Conservation (phyloP, 495 filamentous ascomycete species). For the Baudoinia panamericana region DNA sequence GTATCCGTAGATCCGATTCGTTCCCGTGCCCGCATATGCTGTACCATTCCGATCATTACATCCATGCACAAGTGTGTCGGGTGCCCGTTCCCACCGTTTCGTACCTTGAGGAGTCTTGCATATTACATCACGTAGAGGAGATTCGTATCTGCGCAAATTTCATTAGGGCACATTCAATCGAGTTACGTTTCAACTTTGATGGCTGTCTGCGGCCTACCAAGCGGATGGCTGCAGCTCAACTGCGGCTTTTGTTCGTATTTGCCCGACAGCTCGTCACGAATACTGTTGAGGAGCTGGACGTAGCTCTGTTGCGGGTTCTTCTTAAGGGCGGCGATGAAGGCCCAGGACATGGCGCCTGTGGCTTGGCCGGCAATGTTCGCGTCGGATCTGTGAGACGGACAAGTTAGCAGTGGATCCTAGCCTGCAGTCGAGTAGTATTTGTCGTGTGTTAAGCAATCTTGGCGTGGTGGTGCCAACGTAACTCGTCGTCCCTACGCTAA, state of each 20-base stretch:
- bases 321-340: constrained; percentile 84
- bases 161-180: background rate
- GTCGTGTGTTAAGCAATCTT: background rate
- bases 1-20: no score
- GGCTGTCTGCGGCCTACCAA: constrained; percentile 48
- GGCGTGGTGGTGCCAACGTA: constrained; percentile 36
- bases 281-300: constrained; percentile 86
- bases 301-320: constrained; percentile 98
- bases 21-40: no score
- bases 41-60: no score
- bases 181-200: background rate
- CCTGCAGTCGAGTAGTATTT: background rate
- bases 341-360: constrained; percentile 96
- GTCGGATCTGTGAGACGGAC: constrained; percentile 38
- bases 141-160: constrained; percentile 22
- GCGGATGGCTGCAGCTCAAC: constrained; percentile 87
- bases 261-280: constrained; percentile 75
- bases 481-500: constrained; percentile 43
- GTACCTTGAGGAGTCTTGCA: no score
- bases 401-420: constrained; percentile 12
- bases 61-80: no score
- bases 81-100: no score
- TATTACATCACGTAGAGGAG: constrained; percentile 28
- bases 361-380: constrained; percentile 63
- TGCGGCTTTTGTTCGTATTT: constrained; percentile 96